Percentiles rank a stretch among this genome's conserved stretches.
Conservation (phyloP, 306 rosid species). For the Echinosophora koreensis region DNA sequence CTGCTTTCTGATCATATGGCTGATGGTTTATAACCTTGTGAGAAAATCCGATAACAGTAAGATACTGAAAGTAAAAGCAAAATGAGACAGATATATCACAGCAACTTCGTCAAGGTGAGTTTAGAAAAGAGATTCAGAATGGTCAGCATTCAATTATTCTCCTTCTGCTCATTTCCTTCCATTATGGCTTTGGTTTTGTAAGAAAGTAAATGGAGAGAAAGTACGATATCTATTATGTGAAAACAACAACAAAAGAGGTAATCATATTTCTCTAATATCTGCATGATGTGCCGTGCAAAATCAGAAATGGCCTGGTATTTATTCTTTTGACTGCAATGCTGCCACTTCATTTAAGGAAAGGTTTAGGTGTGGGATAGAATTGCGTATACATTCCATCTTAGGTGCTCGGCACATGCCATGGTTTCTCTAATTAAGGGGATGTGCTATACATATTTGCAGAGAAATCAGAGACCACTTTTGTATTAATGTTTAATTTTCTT, state of each 20-base stretch:
- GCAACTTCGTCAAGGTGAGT: constrained; percentile 2
- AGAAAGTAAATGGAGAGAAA: constrained; percentile 22
- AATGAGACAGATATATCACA: constrained; percentile 32
- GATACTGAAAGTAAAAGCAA: constrained; percentile 43
- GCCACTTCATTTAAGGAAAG: background rate
- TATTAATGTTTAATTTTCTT: background rate
- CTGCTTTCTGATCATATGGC: constrained; percentile 98
- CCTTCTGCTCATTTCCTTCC: constrained; percentile 10
- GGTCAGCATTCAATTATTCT: background rate
- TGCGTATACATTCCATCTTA: background rate
- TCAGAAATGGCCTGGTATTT: background rate
- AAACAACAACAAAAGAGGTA: background rate
- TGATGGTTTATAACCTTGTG: constrained; percentile 95
- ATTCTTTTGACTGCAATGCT: background rate
- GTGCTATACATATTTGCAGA: background rate
- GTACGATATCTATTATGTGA: background rate
- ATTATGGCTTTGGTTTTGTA: constrained; percentile 7
- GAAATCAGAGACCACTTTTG: background rate
- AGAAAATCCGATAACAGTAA: constrained; percentile 48
- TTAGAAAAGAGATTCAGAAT: constrained; percentile 8
- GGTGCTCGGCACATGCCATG: background rate
- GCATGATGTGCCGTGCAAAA: background rate
- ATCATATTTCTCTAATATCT: background rate
- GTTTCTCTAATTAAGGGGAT: constrained; percentile 3
- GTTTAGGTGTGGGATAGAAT: background rate